phyloP scores from a whole-genome alignment of 768 basidiomycete genomes.

The Rhizopogon roseolus region DNA sequence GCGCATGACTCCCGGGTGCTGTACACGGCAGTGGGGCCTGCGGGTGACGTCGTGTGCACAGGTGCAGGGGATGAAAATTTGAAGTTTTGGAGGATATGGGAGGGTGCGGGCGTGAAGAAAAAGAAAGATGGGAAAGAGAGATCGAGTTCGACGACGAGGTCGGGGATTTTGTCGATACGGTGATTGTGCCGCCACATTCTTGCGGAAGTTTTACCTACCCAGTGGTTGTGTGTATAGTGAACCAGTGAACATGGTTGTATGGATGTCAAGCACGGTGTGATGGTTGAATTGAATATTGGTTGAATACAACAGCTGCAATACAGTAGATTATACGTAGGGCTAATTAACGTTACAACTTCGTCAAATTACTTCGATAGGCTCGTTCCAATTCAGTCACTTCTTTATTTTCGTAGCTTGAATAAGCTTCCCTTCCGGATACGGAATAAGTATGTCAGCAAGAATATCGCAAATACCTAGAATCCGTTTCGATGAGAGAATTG shows the following conservation, averaged over 20 bases:
- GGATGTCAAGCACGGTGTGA: no score
- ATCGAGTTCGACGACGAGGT: constrained; percentile 16
- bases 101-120: constrained; percentile 39
- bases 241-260: no score
- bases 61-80: constrained; percentile 94
- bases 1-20: constrained; percentile 92
- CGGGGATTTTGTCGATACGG: constrained; percentile 33
- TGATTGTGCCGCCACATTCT: constrained; percentile 11
- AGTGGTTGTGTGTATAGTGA: neutral
- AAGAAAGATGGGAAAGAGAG: constrained; percentile 31
- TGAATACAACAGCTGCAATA: no score
- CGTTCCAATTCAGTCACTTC: no score
- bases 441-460: neutral
- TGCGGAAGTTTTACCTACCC: neutral
- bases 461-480: neutral
- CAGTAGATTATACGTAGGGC: no score
- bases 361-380: no score
- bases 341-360: no score
- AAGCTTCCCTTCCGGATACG: neutral
- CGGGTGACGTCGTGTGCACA: constrained; percentile 88
- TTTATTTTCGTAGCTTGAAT: neutral
- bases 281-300: no score
- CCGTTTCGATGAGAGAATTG: neutral
- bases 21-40: constrained; percentile 80
- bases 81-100: constrained; percentile 94